phyloP scores from a whole-genome alignment of 257 asterid genomes.

The Capsicum baccatum region DNA sequence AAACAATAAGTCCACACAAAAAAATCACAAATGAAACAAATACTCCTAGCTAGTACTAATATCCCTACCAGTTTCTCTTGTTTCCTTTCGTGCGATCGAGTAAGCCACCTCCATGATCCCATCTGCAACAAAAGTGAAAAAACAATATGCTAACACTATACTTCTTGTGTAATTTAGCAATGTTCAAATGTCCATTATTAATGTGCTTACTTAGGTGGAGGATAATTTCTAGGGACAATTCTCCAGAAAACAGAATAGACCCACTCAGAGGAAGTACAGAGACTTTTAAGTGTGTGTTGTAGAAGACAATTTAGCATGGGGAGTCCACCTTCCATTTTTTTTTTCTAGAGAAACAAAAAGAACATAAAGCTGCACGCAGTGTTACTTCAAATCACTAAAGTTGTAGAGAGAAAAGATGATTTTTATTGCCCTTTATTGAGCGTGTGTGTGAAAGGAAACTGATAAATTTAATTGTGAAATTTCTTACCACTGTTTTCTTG shows the following conservation, averaged over 20 bases:
- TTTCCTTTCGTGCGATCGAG: constrained; percentile 74
- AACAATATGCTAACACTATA: not conserved
- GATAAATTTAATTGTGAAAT: constrained; percentile 5
- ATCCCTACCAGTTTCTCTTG: constrained; percentile 75
- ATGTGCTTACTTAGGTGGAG: constrained; percentile 79
- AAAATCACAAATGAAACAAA: not conserved
- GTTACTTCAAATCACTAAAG: constrained; percentile 42
- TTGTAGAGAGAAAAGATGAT: constrained; percentile 37
- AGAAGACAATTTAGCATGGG: constrained; percentile 80
- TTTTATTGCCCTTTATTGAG: constrained; percentile 28
- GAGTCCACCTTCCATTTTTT: constrained; percentile 70
- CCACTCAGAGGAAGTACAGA: constrained; percentile 72
- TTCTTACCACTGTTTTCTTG: constrained; percentile 17
- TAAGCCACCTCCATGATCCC: constrained; percentile 74
- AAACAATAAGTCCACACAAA: not conserved
- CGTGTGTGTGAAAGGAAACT: constrained; percentile 31
- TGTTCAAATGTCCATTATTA: not conserved
- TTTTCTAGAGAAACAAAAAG: constrained; percentile 37
- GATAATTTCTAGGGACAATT: constrained; percentile 78
- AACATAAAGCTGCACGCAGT: constrained; percentile 28
- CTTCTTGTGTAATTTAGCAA: not conserved
- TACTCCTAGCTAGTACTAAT: not conserved
- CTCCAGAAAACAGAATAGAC: constrained; percentile 86
- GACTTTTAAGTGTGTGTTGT: constrained; percentile 78
- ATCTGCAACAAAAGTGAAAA: constrained; percentile 45